Conservation (phyloP, 2,329 filamentous ascomycete genomes). For the Chaetomiaceae sp. region DNA sequence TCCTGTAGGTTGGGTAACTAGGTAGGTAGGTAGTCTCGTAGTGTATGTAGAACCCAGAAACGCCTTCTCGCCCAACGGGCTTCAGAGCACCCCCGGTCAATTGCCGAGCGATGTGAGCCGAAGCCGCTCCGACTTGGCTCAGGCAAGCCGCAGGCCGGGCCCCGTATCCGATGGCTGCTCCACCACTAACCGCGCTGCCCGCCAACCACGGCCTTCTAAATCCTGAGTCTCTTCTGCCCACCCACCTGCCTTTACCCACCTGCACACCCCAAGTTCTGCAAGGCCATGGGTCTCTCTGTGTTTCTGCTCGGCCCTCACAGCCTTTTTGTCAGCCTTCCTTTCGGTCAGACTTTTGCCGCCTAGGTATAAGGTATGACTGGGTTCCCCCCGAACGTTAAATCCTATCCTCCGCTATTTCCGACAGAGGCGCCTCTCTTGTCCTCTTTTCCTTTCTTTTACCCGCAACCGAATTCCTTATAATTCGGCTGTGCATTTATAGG, state of each 20-base stretch:
- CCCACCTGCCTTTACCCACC: no score
- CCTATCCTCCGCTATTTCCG: background rate
- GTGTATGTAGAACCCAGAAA: no score
- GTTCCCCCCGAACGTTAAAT: background rate
- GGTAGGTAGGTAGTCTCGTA: no score
- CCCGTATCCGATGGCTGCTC: slow-evolving; percentile 10
- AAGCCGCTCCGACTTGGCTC: slow-evolving; percentile 9
- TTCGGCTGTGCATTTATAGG: no score
- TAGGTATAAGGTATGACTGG: no score
- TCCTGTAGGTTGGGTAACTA: no score
- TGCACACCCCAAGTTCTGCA: background rate
- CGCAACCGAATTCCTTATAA: background rate
- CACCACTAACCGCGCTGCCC: background rate
- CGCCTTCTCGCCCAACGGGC: no score
- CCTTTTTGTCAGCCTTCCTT: slow-evolving; percentile 1
- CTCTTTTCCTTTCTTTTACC: background rate
- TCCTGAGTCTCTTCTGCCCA: background rate
- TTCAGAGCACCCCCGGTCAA: no score
- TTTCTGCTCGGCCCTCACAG: no score
- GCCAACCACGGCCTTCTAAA: background rate
- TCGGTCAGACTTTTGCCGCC: slow-evolving; percentile 8
- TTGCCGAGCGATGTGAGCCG: no score
- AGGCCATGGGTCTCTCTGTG: background rate
- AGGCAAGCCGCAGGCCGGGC: slow-evolving; percentile 1
- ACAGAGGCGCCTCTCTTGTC: background rate